Base-by-base conservation (phyloP, 139 green algal genomes). In the Pedinophyceae sp. region DNA sequence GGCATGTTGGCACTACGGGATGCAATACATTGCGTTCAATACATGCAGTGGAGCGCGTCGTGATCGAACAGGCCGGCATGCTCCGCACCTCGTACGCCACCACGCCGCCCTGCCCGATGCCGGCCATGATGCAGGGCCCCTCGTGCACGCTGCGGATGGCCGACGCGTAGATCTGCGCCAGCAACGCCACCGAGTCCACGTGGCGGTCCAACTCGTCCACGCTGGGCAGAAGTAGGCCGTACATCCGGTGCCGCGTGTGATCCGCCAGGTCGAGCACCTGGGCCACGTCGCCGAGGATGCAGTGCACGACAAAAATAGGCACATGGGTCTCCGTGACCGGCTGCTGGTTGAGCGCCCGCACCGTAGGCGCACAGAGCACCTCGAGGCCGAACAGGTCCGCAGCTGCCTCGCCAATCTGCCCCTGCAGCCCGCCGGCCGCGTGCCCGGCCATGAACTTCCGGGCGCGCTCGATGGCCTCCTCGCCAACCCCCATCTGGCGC, bases 401-500 rank as follows among this genome's bases (percentile, higher is more conserved):
- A 43, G 34, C 34, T 43, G 10, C 34, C 34, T 19, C 34, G 34
- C 10, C 34, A n/a, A n/a, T n/a, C n/a, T n/a, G n/a, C n/a, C n/a
- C n/a, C n/a, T n/a, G 10, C 34, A 13, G 34, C 34, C 34, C 34
- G 34, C 27, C 34, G 28, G 52, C 34, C 13, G 29, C 23, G 34
- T 4, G 27, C 52, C 27, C 27, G 27, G 27, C 15, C 15, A 58
- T 13, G 27, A 7, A 22, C 52, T 47, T 41, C 22, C 16, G 52
- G 6, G 19, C 27, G 15, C 19, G n/a, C 52, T 58, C 27, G 16
- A 47, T 43, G 27, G 46, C 58, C 5, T 54, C 51, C 50, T 76
- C 66, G 27, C 61, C 66, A 2, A 93, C 76, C 0, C 83, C 83
- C 83, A 93, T 93, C 50, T 79, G 62, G 30, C 72, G 41, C 47